A percentile compares a stretch with the other conserved stretches of the same genome.
phyloP scores from a whole-genome alignment of 176 grass and related monocot species.

The Zizania latifolia region DNA sequence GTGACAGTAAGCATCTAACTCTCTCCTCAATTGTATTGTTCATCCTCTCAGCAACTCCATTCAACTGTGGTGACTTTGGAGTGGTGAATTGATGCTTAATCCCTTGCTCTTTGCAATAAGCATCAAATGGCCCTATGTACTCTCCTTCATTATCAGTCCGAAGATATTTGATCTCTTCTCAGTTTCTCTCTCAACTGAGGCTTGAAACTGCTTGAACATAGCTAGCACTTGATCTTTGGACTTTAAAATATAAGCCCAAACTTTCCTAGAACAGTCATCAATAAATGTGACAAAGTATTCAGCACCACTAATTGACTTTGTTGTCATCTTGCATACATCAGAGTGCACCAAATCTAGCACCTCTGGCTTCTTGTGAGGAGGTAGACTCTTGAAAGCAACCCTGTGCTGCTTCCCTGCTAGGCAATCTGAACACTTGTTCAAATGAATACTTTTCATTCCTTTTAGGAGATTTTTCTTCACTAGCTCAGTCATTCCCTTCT shows the following conservation, averaged over 20 bases:
- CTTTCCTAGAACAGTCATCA: slow-evolving; percentile 2
- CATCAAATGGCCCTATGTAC: not conserved
- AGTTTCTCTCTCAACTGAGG: not conserved
- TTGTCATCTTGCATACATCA: not conserved
- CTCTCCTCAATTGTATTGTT: not conserved
- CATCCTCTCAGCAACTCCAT: not conserved
- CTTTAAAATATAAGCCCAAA: slow-evolving; percentile 4
- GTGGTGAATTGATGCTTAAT: not conserved
- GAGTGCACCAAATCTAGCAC: not conserved
- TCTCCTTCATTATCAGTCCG: not conserved
- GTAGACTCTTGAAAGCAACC: not conserved
- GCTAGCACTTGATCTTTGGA: not conserved
- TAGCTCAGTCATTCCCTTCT: not conserved
- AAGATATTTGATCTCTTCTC: slow-evolving; percentile 3
- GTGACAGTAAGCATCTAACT: not conserved
- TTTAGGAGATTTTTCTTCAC: not conserved
- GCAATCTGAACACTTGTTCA: slow-evolving; percentile 2
- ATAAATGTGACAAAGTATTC: slow-evolving; percentile 6
- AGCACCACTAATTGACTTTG: not conserved
- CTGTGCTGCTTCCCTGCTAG: not conserved
- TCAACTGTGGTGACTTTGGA: not conserved
- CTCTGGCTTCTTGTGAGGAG: not conserved
- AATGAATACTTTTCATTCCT: not conserved
- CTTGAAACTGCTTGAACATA: not conserved
- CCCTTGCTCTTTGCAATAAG: not conserved